phyloP scores from a whole-genome alignment of 2,329 filamentous ascomycete species.

The Talaromyces sp. region DNA sequence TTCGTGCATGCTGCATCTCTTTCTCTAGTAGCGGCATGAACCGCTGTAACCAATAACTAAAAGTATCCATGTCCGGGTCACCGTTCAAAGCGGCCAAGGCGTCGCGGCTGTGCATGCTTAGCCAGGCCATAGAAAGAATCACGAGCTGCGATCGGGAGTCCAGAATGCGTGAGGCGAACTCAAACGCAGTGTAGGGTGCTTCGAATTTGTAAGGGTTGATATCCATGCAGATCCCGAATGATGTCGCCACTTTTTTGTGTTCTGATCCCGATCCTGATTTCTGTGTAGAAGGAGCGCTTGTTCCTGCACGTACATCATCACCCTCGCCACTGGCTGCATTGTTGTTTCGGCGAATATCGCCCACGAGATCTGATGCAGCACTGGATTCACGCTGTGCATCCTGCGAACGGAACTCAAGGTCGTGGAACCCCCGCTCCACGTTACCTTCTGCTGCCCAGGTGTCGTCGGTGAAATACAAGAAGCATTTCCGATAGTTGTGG shows the following conservation, averaged over 20 bases:
- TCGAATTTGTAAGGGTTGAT: conserved; percentile 66
- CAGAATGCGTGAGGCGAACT: conserved; percentile 61
- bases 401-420: conserved; percentile 24
- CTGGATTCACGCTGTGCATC: background rate
- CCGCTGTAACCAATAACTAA: conserved; percentile 65
- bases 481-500: conserved; percentile 64
- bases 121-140: conserved; percentile 66
- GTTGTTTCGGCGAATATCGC: background rate
- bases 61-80: conserved; percentile 60
- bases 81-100: conserved; percentile 49
- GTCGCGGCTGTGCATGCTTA: conserved; percentile 52
- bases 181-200: conserved; percentile 60
- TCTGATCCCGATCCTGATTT: background rate
- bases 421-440: conserved; percentile 35
- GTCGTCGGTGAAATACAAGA: conserved; percentile 69
- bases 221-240: conserved; percentile 56
- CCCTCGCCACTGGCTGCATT: conserved; percentile 2
- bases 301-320: conserved; percentile 1
- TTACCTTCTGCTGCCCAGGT: conserved; percentile 62
- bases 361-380: conserved; percentile 1
- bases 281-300: background rate
- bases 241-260: conserved; percentile 40
- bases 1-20: conserved; percentile 30
- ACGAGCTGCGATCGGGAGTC: conserved; percentile 54
- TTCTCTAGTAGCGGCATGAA: conserved; percentile 55